A percentile compares a stretch with the other conserved stretches of the same genome.
phyloP scores from a whole-genome alignment of 2,329 filamentous ascomycete genomes.

The Talaromyces piceae region DNA sequence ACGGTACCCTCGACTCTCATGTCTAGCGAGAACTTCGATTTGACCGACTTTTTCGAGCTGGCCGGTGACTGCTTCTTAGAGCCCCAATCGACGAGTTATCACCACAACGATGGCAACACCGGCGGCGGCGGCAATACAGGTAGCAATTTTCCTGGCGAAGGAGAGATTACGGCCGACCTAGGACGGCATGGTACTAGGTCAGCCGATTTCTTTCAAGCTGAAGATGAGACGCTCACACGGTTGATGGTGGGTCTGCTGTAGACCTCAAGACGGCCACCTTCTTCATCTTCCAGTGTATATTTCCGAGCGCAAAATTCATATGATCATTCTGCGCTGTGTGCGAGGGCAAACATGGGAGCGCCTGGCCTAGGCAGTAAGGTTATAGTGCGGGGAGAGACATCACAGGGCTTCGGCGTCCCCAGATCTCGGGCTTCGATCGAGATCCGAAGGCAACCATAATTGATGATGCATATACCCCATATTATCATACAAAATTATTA shows the following conservation, averaged over 20 bases:
- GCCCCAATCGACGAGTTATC: no score
- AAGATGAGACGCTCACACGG: conserved; percentile 28
- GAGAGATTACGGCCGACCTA: background rate
- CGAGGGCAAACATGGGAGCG: background rate
- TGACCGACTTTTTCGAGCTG: conserved; percentile 55
- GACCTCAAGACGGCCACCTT: no score
- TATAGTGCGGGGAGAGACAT: background rate
- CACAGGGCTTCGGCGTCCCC: background rate
- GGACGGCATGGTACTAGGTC: background rate
- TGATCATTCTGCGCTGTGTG: background rate
- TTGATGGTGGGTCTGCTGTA: conserved; percentile 29
- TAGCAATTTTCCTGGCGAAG: background rate
- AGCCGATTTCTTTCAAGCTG: conserved; percentile 25
- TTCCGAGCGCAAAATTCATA: background rate
- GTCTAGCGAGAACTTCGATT: conserved; percentile 26
- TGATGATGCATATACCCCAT: background rate
- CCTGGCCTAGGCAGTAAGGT: background rate
- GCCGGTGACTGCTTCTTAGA: conserved; percentile 43
- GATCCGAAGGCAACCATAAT: conserved; percentile 1
- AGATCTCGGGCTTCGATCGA: conserved; percentile 1
- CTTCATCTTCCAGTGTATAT: no score
- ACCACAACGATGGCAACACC: no score
- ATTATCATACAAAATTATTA: background rate
- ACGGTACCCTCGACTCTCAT: conserved; percentile 3
- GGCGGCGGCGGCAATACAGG: conserved; percentile 1